Evolutionary conservation across 2,329 filamentous ascomycete species (phyloP), one percentile per base, ranked within the genome.

Genomic region (Colletotrichum cereale): DNA sequence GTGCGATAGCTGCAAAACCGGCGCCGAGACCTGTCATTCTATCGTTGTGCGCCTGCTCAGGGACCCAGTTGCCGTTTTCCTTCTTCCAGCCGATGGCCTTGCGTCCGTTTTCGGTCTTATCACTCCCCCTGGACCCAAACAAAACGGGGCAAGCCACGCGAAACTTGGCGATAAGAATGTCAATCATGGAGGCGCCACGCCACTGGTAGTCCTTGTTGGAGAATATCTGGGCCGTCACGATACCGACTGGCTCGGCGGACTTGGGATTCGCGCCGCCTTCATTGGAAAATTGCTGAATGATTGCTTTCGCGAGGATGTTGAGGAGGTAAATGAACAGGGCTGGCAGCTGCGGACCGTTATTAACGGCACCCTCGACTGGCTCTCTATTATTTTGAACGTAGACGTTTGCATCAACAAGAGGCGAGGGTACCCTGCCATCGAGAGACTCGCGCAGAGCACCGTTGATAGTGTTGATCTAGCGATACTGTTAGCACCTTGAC

Each of bases 91-190:
- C 94, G 2, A 97, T 81, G n/a, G 88, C 86, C 24, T 81, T 75
- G 16, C 91, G 88, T 1, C 94, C 94, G 14, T 85, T 84, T 56
- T 90, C 87, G 0, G 91, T 97, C 73, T 87, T 90, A 79, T 97
- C 94, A 73, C 86, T 90, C 31, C 94, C 95, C 53, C 89, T 87
- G 74, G 95, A 89, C 24, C 96, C 96, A 79, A 97, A 98, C 0
- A 99, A 85, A 1, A 95, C 91, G 0, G 96, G 96, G 76, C 94
- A 97, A 4, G 89, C 86, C 21, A 93, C 86, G 71, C 95, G 90
- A 77, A 93, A 93, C 80, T 98, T 98, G 66, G 95, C 86, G 77
- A 97, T 91, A 38, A 98, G 86, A 71, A 98, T 93, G 78, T 97
- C 93, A 63, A 94, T 91, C 69, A 97, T 85, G 1, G 91, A 87